Evolutionary conservation across 1,139 yeast genomes (phyloP).

Genomic region (Hemisphaericaspora subhashii): DNA sequence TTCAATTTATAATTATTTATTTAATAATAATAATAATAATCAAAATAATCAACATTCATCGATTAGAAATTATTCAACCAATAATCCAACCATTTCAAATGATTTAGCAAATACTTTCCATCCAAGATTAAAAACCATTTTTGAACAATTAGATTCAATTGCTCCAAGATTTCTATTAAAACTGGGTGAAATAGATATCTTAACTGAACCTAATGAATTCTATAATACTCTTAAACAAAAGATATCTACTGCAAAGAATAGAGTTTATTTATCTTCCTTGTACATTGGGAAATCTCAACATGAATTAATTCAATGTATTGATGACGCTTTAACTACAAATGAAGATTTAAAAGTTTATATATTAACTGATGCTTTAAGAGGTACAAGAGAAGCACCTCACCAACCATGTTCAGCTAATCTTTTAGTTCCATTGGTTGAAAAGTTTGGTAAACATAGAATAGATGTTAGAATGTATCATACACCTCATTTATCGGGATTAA

Average conservation of each 20-base stretch:
- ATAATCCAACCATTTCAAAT: slow-evolving; percentile 23
- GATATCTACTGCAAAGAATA: slow-evolving; percentile 51
- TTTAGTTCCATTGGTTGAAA: slow-evolving; percentile 63
- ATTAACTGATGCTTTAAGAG: slow-evolving; percentile 84
- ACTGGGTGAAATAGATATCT: slow-evolving; percentile 60
- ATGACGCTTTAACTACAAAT: slow-evolving; percentile 57
- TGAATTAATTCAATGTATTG: slow-evolving; percentile 66
- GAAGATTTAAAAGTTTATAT: slow-evolving; percentile 67
- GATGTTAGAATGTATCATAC: slow-evolving; percentile 87
- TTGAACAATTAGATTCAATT: slow-evolving; percentile 60
- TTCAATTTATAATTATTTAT: slow-evolving; percentile 12
- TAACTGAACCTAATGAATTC: slow-evolving; percentile 68
- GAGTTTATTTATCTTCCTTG: slow-evolving; percentile 80
- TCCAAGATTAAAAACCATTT: slow-evolving; percentile 49
- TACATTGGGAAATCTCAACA: slow-evolving; percentile 83
- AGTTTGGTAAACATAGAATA: slow-evolving; percentile 68
- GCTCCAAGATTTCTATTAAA: slow-evolving; percentile 69
- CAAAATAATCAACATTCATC: slow-evolving; percentile 3
- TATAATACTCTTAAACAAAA: slow-evolving; percentile 60
- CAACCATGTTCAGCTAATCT: slow-evolving; percentile 71
- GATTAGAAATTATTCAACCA: slow-evolving; percentile 22
- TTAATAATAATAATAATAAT: slow-evolving; percentile 8
- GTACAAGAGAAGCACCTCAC: slow-evolving; percentile 88
- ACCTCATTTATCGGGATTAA: slow-evolving; percentile 75
- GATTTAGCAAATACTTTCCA: slow-evolving; percentile 34